These are phyloP conservation scores for Pichia sp. DNA, from an alignment of 1,139 yeast genomes.

Conservation along the genomic window DNA sequence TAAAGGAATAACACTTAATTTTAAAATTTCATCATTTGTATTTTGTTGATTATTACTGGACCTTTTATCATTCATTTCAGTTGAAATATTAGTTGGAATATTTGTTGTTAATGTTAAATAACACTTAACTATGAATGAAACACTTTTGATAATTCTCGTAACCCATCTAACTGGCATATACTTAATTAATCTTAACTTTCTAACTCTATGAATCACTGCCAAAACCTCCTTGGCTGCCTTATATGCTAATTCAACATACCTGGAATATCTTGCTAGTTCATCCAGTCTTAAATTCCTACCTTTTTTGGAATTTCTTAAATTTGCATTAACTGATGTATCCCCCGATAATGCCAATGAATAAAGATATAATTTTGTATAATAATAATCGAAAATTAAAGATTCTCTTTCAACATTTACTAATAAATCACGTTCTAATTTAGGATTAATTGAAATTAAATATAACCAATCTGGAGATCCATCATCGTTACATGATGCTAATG, in stretches of 20 bases:
- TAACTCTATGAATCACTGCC: slow-evolving; percentile 65
- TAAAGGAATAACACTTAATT: slow-evolving; percentile 58
- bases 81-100: slow-evolving; percentile 17
- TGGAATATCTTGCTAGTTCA: slow-evolving; percentile 67
- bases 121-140: slow-evolving; percentile 84
- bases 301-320: slow-evolving; percentile 19
- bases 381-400: slow-evolving; percentile 71
- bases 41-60: neutral
- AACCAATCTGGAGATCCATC: slow-evolving; percentile 20
- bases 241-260: slow-evolving; percentile 76
- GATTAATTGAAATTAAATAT: slow-evolving; percentile 17
- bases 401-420: slow-evolving; percentile 52
- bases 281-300: slow-evolving; percentile 45
- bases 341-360: slow-evolving; percentile 71
- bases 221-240: slow-evolving; percentile 78
- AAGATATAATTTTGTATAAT: slow-evolving; percentile 76
- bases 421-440: slow-evolving; percentile 36
- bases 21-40: slow-evolving; percentile 38
- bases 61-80: neutral
- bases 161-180: slow-evolving; percentile 92
- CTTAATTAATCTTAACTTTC: slow-evolving; percentile 53
- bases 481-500: slow-evolving; percentile 12
- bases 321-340: slow-evolving; percentile 28
- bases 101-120: slow-evolving; percentile 58
- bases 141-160: slow-evolving; percentile 81